Evolutionary conservation across 2,329 filamentous ascomycete genomes (phyloP).

Genomic region (Phaeoacremonium minimum): DNA sequence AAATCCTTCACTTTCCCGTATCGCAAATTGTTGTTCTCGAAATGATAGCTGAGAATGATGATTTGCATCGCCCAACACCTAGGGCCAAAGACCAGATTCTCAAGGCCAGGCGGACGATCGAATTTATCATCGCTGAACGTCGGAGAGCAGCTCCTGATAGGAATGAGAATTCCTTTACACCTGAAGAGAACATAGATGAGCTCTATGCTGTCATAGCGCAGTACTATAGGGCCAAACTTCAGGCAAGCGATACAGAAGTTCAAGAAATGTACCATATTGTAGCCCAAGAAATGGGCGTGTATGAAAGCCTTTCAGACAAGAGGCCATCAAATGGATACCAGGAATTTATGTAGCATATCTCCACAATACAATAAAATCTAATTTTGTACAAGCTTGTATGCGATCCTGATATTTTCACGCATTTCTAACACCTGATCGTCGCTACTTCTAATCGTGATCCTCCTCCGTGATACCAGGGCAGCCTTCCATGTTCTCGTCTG

Average conservation of each 20-base stretch:
- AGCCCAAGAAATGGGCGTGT: conserved; percentile 21
- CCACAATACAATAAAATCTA: too few relatives aligned
- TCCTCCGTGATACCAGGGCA: conserved; percentile 88
- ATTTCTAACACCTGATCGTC: too few relatives aligned
- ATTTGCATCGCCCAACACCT: conserved; percentile 10
- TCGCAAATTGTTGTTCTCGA: conserved; percentile 24
- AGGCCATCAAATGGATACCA: too few relatives aligned
- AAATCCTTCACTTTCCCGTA: conserved; percentile 21
- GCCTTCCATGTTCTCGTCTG: conserved; percentile 70
- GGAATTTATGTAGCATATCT: too few relatives aligned
- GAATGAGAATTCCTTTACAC: conserved; percentile 1
- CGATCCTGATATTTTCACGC: too few relatives aligned
- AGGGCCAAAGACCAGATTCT: conserved; percentile 7
- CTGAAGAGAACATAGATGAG: conserved; percentile 16
- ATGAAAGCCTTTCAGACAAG: conserved; percentile 17
- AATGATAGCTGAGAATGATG: conserved; percentile 20
- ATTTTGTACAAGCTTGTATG: too few relatives aligned
- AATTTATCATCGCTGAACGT: conserved; percentile 17
- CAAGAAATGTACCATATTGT: conserved; percentile 13
- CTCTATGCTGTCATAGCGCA: conserved; percentile 16
- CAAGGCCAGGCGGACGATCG: conserved; percentile 15
- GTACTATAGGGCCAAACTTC: conserved; percentile 10
- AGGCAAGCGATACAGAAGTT: conserved; percentile 11
- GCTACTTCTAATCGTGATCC: conserved; percentile 57
- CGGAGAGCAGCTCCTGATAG: conserved; percentile 2